phyloP scores from a whole-genome alignment of 352 stramenopile genomes.

The Phytophthora lateralis region DNA sequence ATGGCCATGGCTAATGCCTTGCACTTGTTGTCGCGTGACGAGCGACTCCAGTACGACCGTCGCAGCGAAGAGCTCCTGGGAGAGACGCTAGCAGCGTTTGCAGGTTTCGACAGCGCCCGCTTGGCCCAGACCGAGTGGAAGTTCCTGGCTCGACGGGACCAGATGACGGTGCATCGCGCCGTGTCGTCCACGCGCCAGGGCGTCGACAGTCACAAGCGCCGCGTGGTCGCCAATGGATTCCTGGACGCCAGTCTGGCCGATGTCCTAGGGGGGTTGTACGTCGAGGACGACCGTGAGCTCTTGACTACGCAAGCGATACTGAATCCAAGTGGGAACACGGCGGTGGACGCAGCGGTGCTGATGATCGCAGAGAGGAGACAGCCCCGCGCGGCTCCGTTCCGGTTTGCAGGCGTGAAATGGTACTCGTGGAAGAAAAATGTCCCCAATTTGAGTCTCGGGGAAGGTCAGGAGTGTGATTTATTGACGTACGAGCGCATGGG shows the following conservation, averaged over 20 bases:
- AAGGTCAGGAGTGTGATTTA: slow-evolving; percentile 42
- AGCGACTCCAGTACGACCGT: slow-evolving; percentile 48
- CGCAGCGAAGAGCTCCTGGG: slow-evolving; percentile 52
- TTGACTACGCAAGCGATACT: slow-evolving; percentile 48
- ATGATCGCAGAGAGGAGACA: slow-evolving; percentile 39
- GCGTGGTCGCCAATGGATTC: slow-evolving; percentile 51
- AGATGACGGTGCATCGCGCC: slow-evolving; percentile 44
- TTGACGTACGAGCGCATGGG: slow-evolving; percentile 72
- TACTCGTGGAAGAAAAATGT: slow-evolving; percentile 39
- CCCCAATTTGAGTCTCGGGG: slow-evolving; percentile 10
- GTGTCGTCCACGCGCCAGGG: slow-evolving; percentile 7
- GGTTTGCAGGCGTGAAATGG: slow-evolving; percentile 68
- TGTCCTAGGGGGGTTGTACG: slow-evolving; percentile 48
- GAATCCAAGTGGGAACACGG: slow-evolving; percentile 22
- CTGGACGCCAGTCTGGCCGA: slow-evolving; percentile 43
- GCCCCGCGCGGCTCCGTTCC: slow-evolving; percentile 44
- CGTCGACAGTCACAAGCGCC: slow-evolving; percentile 25
- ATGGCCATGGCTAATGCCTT: not conserved
- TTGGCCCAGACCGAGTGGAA: slow-evolving; percentile 42
- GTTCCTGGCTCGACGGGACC: slow-evolving; percentile 38
- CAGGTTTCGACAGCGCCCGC: slow-evolving; percentile 41
- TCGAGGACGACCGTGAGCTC: slow-evolving; percentile 43
- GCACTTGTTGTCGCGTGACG: slow-evolving; percentile 38
- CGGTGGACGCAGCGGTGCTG: slow-evolving; percentile 48
- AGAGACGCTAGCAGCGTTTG: slow-evolving; percentile 51